Base-by-base conservation (phyloP, 2,329 filamentous ascomycete species). In the Ceratocystis harringtonii region DNA sequence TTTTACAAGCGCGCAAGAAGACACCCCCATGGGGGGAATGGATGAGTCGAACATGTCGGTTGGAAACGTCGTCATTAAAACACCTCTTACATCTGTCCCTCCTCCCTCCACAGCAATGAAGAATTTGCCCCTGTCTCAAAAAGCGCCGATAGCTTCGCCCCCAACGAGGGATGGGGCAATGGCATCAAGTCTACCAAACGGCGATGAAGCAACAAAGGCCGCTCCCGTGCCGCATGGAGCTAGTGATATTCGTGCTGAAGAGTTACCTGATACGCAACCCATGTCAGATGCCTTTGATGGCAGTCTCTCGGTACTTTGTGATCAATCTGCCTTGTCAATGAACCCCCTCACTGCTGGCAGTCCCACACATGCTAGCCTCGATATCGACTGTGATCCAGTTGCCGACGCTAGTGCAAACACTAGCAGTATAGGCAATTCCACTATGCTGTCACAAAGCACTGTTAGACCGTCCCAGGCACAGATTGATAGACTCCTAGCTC, bases 121-220 rank as follows among this genome's bases (percentile, higher is more conserved):
- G 66, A 83, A 76, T 70, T 81, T 80, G 1, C 82, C 84, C 67
- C 78, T 85, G 25, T 89, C 87, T 0, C 88, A 89, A 72, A 76
- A 79, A 57, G 87, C 86, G 3, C 79, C 77, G 1, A 74, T 86
- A 57, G 84, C 82, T 17, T 76, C 81, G 22, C 74, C 86, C 2
- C 81, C 84, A 0, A 75, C 79, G 15, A 19, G 17, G 0, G 83
- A 81, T 3, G 76, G 84, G 64, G 83, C 10, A 41, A 41, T 82
- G 3, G 83, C 83, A 15, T 83, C 81, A 30, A 81, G 80, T 12
- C 74, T 81, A 67, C 77, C 86, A 64, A 96, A 97, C 71, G 91
- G 95, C 71, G 92, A 91, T 1, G 95, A 91, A 1, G 95, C 92
- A 0, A 96, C 92, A n/a, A 94, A 95, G 75, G 92, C 89, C 1